Base-by-base conservation (phyloP, 164 flowering plant genomes). In the Chimonanthus salicifolius region DNA sequence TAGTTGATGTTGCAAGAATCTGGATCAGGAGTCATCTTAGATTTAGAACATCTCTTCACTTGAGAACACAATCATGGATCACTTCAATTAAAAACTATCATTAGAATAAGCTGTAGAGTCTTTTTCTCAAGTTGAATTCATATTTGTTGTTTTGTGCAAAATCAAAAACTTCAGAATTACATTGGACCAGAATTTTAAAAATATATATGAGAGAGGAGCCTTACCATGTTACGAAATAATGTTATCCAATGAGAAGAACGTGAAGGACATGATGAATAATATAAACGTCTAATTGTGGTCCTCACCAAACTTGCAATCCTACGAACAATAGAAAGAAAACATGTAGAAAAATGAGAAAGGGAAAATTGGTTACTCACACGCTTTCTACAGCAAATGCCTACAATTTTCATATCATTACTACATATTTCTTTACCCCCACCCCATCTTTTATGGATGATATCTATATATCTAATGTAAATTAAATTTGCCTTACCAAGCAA, bases 201-300 rank as follows among this genome's bases (percentile, higher is more conserved):
- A 54, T n/a, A 54, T 54, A n/a, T 10, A 7, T 51, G 44, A 46
- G 10, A 10, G 8, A 68, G 21, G 5, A 67, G 46, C 54, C 80
- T 84, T 85, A 93, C 99, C 91, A 95, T 81, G 69, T 82, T 83
- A 66, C 85, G 92, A 73, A 94, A 94, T 67, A 94, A 76, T 62
- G 86, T 84, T 78, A 94, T 84, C 99, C 99, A 96, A 64, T 79
- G 94, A 48, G 92, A 88, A 47, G 99, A 94, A 48, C 87, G 80
- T 49, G 86, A 87, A 73, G 99, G 92, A 70, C 97, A 89, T 8
- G 97, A 90, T 68, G 88, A 86, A 86, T 89, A 86, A 58, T 94
- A 93, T 84, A 92, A 77, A 49, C 98, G 84, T 80, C 79, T 88
- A 68, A 93, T 87, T 58, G 97, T 92, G 46, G 84, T 62, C 45